phyloP scores from a whole-genome alignment of 352 stramenopile genomes.

The Phytophthora parvispora region DNA sequence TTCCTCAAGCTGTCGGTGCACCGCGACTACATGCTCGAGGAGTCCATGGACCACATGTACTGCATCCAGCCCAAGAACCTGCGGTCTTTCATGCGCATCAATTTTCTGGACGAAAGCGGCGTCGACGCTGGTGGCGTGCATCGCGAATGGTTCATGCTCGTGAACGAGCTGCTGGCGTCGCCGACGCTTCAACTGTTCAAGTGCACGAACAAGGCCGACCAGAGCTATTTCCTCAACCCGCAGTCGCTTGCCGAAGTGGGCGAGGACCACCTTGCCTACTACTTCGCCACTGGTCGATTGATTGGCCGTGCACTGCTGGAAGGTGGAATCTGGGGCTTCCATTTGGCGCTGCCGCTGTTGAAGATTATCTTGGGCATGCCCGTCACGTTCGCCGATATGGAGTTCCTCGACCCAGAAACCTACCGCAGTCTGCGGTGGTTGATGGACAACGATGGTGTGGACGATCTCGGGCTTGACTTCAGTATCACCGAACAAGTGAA shows the following conservation, averaged over 20 bases:
- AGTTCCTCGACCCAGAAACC: constrained; percentile 70
- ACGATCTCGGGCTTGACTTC: constrained; percentile 72
- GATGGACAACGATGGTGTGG: constrained; percentile 60
- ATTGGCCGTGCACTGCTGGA: constrained; percentile 82
- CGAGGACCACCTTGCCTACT: constrained; percentile 74
- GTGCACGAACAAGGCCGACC: constrained; percentile 65
- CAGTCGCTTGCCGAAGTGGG: constrained; percentile 59
- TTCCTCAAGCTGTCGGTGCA: constrained; percentile 77
- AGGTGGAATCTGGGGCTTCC: constrained; percentile 92
- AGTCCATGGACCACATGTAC: constrained; percentile 76
- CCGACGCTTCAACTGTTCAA: constrained; percentile 60
- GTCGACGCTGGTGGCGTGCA: constrained; percentile 91
- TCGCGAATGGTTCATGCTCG: constrained; percentile 95
- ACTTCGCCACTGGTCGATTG: constrained; percentile 66
- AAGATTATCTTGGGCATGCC: constrained; percentile 98
- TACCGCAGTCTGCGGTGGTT: constrained; percentile 70
- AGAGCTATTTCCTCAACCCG: constrained; percentile 72
- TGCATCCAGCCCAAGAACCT: constrained; percentile 69
- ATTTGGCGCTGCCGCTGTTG: constrained; percentile 96
- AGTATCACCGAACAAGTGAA: constrained; percentile 51
- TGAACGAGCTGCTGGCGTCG: constrained; percentile 68
- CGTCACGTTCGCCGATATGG: constrained; percentile 94
- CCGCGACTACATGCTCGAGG: constrained; percentile 69
- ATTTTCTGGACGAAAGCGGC: constrained; percentile 88
- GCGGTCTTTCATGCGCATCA: constrained; percentile 85